Base-by-base conservation (phyloP, 2,329 filamentous ascomycete genomes). In the Cercospora zeina region DNA sequence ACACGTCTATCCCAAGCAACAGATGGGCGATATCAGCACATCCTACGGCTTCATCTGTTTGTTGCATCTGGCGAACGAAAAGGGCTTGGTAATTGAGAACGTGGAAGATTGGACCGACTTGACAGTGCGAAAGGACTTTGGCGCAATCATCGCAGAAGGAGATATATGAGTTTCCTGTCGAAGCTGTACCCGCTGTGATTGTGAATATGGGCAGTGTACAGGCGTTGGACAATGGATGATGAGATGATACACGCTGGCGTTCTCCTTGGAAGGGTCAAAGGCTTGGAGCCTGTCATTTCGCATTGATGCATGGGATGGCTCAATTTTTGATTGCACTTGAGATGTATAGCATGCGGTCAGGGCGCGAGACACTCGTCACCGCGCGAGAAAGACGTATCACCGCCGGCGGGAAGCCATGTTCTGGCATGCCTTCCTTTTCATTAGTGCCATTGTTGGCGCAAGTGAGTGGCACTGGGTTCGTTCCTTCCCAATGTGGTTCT, bases 21-120 rank as follows among this genome's bases (percentile, higher is more conserved):
- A 87, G 63, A 90, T 99, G 86, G 87, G 89, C 64, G 95, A 99
- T 76, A 97, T 99, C 72, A 96, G 92, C 36, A 99, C 95, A 0
- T 96, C 83, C 14, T 89, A 85, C 68, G 96, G 95, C 75, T 99
- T 97, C 78, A 99, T 99, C 66, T 96, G 90, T 71, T 78, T 96
- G 62, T 79, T 97, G 67, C 93, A 97, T 77, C 75, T 97, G 71
- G 93, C 93, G 63, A 97, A 97, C 77, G 93, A 97, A 74, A 93
- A 96, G 79, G 93, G 93, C 0, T 80, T 97, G 39, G 82, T 89
- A 24, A 89, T 97, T 65, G 84, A 89, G 67, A 87, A 86, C 59
- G 79, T 83, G 47, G 79, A 83, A 34, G 77, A 74, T 9, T 81
- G 80, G 66, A 75, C 77, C 56, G 80, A 84, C 62, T 68, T 84